Base-by-base conservation (phyloP, 495 filamentous ascomycete genomes). In the Acidomyces sp. region DNA sequence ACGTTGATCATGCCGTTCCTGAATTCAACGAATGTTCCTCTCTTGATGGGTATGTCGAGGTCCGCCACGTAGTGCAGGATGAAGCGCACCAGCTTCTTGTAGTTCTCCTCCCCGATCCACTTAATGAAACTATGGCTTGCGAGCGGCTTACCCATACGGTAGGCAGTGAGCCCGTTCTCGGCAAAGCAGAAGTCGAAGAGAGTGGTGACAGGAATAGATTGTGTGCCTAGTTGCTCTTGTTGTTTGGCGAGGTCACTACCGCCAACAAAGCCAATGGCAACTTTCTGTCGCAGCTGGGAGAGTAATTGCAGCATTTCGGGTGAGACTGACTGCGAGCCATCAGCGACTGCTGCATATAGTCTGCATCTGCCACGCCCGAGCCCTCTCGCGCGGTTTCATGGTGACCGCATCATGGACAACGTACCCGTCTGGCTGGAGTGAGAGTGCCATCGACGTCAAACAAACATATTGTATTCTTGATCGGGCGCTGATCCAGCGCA, bases 1-100 rank as follows among this genome's bases (percentile, higher is more conserved):
- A 97, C 67, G 51, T 97, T 97, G 61, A 97, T 74, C 90, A 96
- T 96, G 59, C 90, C 90, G 57, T 88, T 93, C 44, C 82, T 73
- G 69, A 93, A 97, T 68, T 97, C 90, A 44, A 97, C 64, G 57
- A 97, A 97, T 22, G 90, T 97, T 49, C 90, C 90, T 32, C 88
- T 71, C 76, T 92, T 96, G 61, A 85, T 62, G 27, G 88, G 90
- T 64, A 75, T 67, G 52, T 92, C 82, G 24, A 93, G 61, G 55
- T 93, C 84, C 47, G 86, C 82, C 47, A 97, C 74, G 59, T 93
- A 92, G 60, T 78, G 82, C 57, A 96, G 70, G 46, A 79, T 71
- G 65, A 87, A 97, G 48, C 74, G 78, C 11, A 81, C 85, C 41
- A 97, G 65, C 52, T 77, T 64, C 73, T 95, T 86, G 67, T 94